These are phyloP conservation scores for Coniochaeta hoffmannii DNA, from an alignment of 2,329 filamentous ascomycete species.

Conservation along the genomic window DNA sequence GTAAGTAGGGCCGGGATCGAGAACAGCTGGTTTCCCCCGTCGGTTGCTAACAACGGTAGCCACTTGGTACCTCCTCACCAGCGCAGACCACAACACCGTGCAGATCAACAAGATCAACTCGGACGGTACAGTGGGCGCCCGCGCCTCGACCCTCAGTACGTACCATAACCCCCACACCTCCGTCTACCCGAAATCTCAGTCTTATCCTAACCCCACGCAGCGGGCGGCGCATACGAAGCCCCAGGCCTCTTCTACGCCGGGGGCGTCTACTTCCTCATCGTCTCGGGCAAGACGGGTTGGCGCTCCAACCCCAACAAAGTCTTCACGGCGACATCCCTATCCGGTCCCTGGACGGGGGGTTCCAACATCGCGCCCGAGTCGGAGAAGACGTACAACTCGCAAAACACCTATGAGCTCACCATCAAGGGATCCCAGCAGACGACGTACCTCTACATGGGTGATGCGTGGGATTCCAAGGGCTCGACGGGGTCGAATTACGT, in stretches of 20 bases:
- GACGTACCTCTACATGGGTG: constrained; percentile 29
- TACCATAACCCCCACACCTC: background rate
- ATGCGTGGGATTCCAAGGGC: constrained; percentile 27
- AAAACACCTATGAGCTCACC: constrained; percentile 28
- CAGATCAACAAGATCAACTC: constrained; percentile 29
- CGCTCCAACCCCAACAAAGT: constrained; percentile 28
- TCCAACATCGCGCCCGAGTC: constrained; percentile 25
- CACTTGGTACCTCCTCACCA: constrained; percentile 30
- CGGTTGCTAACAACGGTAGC: constrained; percentile 8
- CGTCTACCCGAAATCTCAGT: background rate
- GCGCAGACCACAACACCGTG: constrained; percentile 31
- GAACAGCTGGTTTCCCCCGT: background rate
- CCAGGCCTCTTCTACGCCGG: constrained; percentile 25
- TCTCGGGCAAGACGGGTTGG: constrained; percentile 28
- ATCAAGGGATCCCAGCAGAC: constrained; percentile 22
- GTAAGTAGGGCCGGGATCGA: constrained; percentile 5
- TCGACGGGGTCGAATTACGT: constrained; percentile 27
- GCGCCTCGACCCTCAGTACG: constrained; percentile 18
- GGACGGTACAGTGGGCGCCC: constrained; percentile 26
- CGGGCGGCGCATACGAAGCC: constrained; percentile 25
- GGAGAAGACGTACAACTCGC: constrained; percentile 27
- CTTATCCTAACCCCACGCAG: constrained; percentile 2
- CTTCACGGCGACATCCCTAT: constrained; percentile 23
- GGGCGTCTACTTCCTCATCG: constrained; percentile 27
- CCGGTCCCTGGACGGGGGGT: constrained; percentile 23